These are phyloP conservation scores for Physcomitrium patens DNA, from an alignment of 225 moss, liverwort and hornwort species.

Conservation along the genomic window DNA sequence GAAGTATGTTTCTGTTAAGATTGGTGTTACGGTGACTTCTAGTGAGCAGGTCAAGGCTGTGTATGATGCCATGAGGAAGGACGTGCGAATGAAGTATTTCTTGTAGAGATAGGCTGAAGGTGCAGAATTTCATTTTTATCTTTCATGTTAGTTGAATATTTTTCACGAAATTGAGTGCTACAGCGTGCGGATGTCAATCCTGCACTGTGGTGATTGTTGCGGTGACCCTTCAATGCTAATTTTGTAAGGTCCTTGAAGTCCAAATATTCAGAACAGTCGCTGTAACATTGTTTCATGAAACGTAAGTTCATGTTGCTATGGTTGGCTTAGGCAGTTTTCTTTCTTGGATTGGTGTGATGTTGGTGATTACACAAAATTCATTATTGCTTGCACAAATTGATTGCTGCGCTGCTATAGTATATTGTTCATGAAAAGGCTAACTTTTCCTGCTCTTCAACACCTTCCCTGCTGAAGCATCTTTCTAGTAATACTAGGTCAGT, in stretches of 20 bases:
- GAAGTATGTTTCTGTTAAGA: conserved; percentile 57
- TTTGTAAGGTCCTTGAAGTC: neutral
- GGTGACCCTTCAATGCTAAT: neutral
- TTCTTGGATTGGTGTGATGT: too few species aligned
- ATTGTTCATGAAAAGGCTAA: too few species aligned
- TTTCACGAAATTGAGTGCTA: neutral
- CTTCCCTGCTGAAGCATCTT: too few species aligned
- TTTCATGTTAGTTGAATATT: neutral
- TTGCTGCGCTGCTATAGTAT: too few species aligned
- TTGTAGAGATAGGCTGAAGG: conserved; percentile 34
- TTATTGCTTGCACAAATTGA: too few species aligned
- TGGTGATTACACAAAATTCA: too few species aligned
- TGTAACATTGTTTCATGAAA: neutral
- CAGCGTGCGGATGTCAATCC: neutral
- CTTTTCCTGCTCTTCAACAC: too few species aligned
- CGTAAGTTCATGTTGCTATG: neutral
- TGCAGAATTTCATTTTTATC: too few species aligned
- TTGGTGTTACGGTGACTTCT: conserved; percentile 41
- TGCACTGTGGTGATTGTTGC: conserved; percentile 6
- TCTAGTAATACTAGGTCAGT: too few species aligned
- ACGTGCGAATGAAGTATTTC: conserved; percentile 59
- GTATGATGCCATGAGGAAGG: conserved; percentile 64
- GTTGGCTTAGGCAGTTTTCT: neutral
- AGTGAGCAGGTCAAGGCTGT: conserved; percentile 63
- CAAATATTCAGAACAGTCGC: neutral